These are phyloP conservation scores for Fusarium virguliforme DNA, from an alignment of 2,329 filamentous ascomycete species.

Conservation along the genomic window DNA sequence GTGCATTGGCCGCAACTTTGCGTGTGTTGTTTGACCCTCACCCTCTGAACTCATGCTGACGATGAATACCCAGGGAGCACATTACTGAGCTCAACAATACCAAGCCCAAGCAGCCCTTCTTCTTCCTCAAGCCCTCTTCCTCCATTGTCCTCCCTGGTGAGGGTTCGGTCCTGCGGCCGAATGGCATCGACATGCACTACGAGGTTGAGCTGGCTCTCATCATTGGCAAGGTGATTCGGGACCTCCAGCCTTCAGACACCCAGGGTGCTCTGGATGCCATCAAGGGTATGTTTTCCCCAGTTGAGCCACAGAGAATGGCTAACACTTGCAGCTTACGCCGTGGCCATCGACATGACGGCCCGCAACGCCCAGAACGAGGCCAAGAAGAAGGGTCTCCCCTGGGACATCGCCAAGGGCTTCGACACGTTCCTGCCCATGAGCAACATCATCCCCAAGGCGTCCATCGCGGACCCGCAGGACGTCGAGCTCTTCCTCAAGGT, in stretches of 20 bases:
- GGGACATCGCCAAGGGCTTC: conserved; percentile 97
- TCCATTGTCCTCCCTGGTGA: conserved; percentile 85
- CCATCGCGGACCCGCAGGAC: conserved; percentile 89
- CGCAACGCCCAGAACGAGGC: conserved; percentile 96
- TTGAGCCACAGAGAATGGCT: conserved; percentile 9
- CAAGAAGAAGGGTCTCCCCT: conserved; percentile 94
- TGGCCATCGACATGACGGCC: conserved; percentile 97
- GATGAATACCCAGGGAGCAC: conserved; percentile 77
- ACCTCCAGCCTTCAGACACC: conserved; percentile 82
- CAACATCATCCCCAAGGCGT: conserved; percentile 82
- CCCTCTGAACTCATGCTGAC: conserved; percentile 30
- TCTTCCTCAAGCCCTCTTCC: conserved; percentile 96
- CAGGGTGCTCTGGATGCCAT: conserved; percentile 86
- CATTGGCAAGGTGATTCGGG: conserved; percentile 84
- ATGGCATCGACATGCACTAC: conserved; percentile 89
- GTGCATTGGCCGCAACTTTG: conserved; percentile 97
- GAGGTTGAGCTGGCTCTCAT: conserved; percentile 95
- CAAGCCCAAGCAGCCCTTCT: conserved; percentile 95
- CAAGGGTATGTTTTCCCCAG: conserved; percentile 68
- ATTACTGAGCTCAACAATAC: conserved; percentile 91
- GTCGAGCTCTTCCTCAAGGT: conserved; percentile 89
- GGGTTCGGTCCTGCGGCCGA: conserved; percentile 86
- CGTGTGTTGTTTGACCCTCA: conserved; percentile 71
- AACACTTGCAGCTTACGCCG: conserved; percentile 77
- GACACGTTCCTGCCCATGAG: conserved; percentile 96